A percentile compares a stretch with the other conserved stretches of the same genome.
phyloP scores from a whole-genome alignment of 2,329 filamentous ascomycete genomes.

The Colletotrichum nymphaeae region DNA sequence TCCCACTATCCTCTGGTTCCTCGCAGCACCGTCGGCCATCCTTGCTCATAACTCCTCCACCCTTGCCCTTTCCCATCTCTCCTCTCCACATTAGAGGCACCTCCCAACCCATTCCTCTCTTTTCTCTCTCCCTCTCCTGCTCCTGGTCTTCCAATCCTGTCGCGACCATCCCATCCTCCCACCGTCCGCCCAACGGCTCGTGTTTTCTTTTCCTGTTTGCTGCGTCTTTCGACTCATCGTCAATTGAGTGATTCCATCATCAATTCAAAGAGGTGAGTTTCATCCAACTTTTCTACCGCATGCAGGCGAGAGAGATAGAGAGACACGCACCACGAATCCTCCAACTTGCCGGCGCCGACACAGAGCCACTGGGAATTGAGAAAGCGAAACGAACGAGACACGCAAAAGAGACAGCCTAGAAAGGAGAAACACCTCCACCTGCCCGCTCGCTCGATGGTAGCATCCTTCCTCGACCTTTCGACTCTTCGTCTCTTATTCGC shows the following conservation, averaged over 20 bases:
- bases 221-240: slow-evolving; percentile 30
- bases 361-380: slow-evolving; percentile 14
- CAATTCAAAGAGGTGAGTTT: slow-evolving; percentile 25
- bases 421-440: background rate
- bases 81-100: slow-evolving; percentile 38
- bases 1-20: slow-evolving; percentile 22
- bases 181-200: slow-evolving; percentile 33
- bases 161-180: slow-evolving; percentile 38
- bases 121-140: slow-evolving; percentile 36
- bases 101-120: slow-evolving; percentile 38
- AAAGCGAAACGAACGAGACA: slow-evolving; percentile 29
- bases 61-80: slow-evolving; percentile 35
- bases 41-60: slow-evolving; percentile 31
- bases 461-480: slow-evolving; percentile 18
- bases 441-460: background rate
- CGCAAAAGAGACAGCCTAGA: slow-evolving; percentile 20
- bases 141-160: slow-evolving; percentile 34
- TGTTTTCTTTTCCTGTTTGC: slow-evolving; percentile 37
- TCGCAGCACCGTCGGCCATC: slow-evolving; percentile 25
- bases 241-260: slow-evolving; percentile 27
- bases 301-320: slow-evolving; percentile 8
- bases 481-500: slow-evolving; percentile 10
- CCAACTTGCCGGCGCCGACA: slow-evolving; percentile 9
- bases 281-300: background rate
- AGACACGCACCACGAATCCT: background rate